A percentile compares a stretch with the other conserved stretches of the same genome.
phyloP scores from a whole-genome alignment of 2,329 filamentous ascomycete species.

The Cladosporium velox region DNA sequence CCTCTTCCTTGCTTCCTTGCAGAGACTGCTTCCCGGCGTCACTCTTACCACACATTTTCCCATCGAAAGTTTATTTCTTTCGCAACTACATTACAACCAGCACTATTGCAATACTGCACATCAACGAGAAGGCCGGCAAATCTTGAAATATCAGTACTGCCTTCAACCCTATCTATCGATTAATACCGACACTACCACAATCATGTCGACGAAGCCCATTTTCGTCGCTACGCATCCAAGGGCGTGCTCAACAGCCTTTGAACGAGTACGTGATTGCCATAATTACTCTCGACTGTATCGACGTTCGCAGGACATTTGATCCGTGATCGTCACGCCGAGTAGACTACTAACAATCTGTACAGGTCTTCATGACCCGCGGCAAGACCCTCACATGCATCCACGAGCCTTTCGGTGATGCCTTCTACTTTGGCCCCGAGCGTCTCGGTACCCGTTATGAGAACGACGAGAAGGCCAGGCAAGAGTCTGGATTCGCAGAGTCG shows the following conservation, averaged over 20 bases:
- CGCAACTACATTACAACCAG: not conserved
- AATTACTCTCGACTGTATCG: not conserved
- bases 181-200: conserved; percentile 14
- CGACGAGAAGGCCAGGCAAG: conserved; percentile 57
- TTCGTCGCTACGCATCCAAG: conserved; percentile 93
- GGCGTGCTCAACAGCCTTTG: conserved; percentile 95
- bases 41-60: not conserved
- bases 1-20: conserved; percentile 14
- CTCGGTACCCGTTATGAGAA: conserved; percentile 76
- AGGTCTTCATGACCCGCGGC: conserved; percentile 96
- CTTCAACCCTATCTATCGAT: not conserved
- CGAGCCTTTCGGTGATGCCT: conserved; percentile 95
- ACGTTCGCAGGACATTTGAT: not conserved
- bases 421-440: conserved; percentile 92
- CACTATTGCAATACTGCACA: not conserved
- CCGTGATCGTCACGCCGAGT: not conserved
- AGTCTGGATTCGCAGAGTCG: conserved; percentile 67
- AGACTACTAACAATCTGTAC: conserved; percentile 12
- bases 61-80: conserved; percentile 12
- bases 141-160: conserved; percentile 25
- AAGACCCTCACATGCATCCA: conserved; percentile 82
- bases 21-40: conserved; percentile 10
- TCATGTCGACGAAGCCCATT: conserved; percentile 77
- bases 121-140: conserved; percentile 20
- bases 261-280: conserved; percentile 63